phyloP scores from a whole-genome alignment of 2,329 filamentous ascomycete genomes.

The Pleoardoris graminearum region DNA sequence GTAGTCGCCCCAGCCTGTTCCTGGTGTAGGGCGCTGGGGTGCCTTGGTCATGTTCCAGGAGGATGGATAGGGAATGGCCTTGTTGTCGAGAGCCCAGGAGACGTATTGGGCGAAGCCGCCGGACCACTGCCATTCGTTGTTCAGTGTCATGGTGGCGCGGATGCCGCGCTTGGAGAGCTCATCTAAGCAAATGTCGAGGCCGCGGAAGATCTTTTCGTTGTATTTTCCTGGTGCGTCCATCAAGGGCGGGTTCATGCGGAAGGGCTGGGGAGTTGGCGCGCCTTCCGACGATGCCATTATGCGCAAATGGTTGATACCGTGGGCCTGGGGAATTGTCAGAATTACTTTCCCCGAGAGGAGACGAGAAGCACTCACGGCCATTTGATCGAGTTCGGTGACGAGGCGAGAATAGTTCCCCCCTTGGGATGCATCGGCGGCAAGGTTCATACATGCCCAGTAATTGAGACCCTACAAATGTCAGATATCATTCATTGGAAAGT shows the following conservation, averaged over 20 bases:
- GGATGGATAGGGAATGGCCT: slow-evolving; percentile 43
- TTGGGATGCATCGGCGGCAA: slow-evolving; percentile 39
- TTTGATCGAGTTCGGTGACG: slow-evolving; percentile 46
- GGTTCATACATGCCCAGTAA: slow-evolving; percentile 49
- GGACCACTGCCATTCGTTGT: slow-evolving; percentile 47
- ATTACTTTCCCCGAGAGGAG: background rate
- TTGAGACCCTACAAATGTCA: slow-evolving; percentile 34
- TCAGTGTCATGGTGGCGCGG: slow-evolving; percentile 47
- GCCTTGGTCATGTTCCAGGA: slow-evolving; percentile 46
- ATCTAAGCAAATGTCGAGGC: slow-evolving; percentile 45
- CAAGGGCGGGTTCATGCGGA: slow-evolving; percentile 46
- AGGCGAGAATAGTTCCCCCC: slow-evolving; percentile 46
- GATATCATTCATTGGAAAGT: background rate
- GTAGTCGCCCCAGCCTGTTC: slow-evolving; percentile 48
- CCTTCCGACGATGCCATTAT: slow-evolving; percentile 48
- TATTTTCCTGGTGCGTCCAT: slow-evolving; percentile 43
- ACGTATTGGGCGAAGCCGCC: slow-evolving; percentile 47
- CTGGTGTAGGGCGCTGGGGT: slow-evolving; percentile 38
- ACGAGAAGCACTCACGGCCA: slow-evolving; percentile 29
- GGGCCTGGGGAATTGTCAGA: slow-evolving; percentile 14
- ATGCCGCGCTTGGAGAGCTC: slow-evolving; percentile 48
- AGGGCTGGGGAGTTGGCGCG: slow-evolving; percentile 44
- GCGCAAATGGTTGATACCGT: slow-evolving; percentile 47
- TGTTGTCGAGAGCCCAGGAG: slow-evolving; percentile 40
- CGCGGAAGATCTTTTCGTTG: slow-evolving; percentile 45